Percentiles rank a stretch among this genome's conserved stretches.
Conservation (phyloP, 2,329 filamentous ascomycete species). For the Venturia asperata region DNA sequence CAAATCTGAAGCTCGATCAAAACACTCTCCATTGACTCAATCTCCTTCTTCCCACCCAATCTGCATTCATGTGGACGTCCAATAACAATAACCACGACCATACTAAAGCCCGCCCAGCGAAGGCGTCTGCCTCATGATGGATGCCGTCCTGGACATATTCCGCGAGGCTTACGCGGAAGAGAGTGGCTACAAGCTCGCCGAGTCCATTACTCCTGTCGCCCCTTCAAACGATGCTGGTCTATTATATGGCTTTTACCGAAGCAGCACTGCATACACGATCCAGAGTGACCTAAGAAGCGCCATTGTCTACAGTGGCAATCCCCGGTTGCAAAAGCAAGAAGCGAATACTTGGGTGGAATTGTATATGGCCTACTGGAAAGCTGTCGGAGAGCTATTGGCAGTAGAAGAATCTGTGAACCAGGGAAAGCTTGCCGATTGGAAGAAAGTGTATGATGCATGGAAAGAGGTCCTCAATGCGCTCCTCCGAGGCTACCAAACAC, state of each 20-base stretch:
- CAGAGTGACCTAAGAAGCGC: conserved; percentile 63
- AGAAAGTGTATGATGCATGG: conserved; percentile 81
- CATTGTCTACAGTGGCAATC: conserved; percentile 56
- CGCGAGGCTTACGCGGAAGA: conserved; percentile 40
- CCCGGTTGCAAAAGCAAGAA: conserved; percentile 58
- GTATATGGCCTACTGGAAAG: conserved; percentile 77
- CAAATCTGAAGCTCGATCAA: background rate
- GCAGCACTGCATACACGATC: conserved; percentile 59
- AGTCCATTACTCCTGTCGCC: conserved; percentile 65
- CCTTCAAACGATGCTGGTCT: conserved; percentile 56
- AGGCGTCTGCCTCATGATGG: conserved; percentile 8
- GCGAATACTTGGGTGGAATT: conserved; percentile 79
- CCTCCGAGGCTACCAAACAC: conserved; percentile 71
- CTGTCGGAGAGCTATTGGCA: conserved; percentile 63
- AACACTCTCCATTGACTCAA: background rate
- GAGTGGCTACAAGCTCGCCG: conserved; percentile 67
- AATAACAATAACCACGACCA: background rate
- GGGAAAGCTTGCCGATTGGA: conserved; percentile 56
- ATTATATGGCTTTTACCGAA: conserved; percentile 63
- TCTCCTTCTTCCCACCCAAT: background rate
- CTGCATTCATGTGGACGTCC: background rate
- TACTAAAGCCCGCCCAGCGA: background rate
- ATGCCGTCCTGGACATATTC: conserved; percentile 10
- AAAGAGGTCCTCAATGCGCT: conserved; percentile 72
- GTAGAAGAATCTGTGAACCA: conserved; percentile 50